phyloP scores from a whole-genome alignment of 1,139 yeast genomes.

The Casaregolazyma lundiana region DNA sequence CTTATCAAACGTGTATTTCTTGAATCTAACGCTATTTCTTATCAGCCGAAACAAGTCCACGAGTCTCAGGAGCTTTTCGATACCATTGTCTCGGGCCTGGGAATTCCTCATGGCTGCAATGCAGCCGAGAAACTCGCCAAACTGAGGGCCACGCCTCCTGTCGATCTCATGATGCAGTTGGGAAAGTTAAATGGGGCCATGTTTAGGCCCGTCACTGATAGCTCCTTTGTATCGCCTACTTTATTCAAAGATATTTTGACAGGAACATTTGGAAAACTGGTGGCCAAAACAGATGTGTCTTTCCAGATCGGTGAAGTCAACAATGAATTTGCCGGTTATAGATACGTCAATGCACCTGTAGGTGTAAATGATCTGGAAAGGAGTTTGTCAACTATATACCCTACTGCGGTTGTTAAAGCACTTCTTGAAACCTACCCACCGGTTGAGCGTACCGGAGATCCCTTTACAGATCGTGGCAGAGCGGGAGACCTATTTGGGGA shows the following conservation, averaged over 20 bases:
- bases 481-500: constrained; percentile 30
- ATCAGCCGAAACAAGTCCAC: constrained; percentile 36
- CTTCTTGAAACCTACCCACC: constrained; percentile 32
- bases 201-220: constrained; percentile 40
- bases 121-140: constrained; percentile 24
- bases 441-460: constrained; percentile 6
- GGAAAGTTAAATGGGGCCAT: constrained; percentile 34
- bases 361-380: constrained; percentile 61
- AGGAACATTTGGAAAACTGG: constrained; percentile 34
- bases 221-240: constrained; percentile 31
- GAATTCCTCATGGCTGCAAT: constrained; percentile 14
- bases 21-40: constrained; percentile 35
- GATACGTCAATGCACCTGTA: constrained; percentile 40
- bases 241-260: constrained; percentile 32
- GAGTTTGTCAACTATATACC: constrained; percentile 38
- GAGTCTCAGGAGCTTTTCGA: constrained; percentile 38
- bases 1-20: constrained; percentile 37
- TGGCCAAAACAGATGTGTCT: constrained; percentile 26
- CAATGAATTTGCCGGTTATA: constrained; percentile 36
- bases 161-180: constrained; percentile 29
- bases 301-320: constrained; percentile 39
- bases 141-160: constrained; percentile 25
- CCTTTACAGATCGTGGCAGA: constrained; percentile 20
- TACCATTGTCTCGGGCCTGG: constrained; percentile 29
- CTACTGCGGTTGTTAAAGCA: constrained; percentile 29